Percentiles rank a stretch among this genome's conserved stretches.
These are phyloP conservation scores for Oryza longistaminata DNA, from an alignment of 176 grass and related monocot genomes.

Conservation along the genomic window DNA sequence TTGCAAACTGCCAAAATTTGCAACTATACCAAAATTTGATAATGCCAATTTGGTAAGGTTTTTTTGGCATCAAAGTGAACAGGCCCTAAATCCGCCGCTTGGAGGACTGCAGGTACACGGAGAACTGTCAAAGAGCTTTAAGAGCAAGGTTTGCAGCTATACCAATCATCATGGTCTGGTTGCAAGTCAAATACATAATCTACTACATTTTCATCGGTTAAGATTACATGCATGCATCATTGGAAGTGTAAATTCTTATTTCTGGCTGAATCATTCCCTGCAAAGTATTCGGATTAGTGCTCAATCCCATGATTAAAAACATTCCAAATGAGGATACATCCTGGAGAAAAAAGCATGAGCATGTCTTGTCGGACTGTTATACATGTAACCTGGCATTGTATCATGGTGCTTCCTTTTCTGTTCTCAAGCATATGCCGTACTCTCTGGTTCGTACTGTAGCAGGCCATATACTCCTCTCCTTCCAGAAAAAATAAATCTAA, in stretches of 20 bases:
- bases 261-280: not conserved
- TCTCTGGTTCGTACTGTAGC: not conserved
- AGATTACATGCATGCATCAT: not conserved
- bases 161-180: not conserved
- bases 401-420: not conserved
- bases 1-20: too few relatives aligned
- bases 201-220: not conserved
- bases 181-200: not conserved
- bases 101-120: not conserved
- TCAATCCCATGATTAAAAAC: not conserved
- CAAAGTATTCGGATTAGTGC: not conserved
- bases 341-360: not conserved
- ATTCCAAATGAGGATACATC: not conserved
- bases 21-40: too few relatives aligned
- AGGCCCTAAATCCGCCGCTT: not conserved
- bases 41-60: too few relatives aligned
- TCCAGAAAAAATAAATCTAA: too few relatives aligned
- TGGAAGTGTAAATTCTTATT: too few relatives aligned
- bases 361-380: too few relatives aligned
- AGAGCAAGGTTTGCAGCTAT: not conserved
- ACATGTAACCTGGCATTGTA: not conserved
- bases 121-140: conserved; percentile 11
- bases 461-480: not conserved
- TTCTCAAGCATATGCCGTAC: not conserved
- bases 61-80: too few relatives aligned